Evolutionary conservation across 2,329 filamentous ascomycete species (phyloP).

Genomic region (Cladobotryum mycophilum): DNA sequence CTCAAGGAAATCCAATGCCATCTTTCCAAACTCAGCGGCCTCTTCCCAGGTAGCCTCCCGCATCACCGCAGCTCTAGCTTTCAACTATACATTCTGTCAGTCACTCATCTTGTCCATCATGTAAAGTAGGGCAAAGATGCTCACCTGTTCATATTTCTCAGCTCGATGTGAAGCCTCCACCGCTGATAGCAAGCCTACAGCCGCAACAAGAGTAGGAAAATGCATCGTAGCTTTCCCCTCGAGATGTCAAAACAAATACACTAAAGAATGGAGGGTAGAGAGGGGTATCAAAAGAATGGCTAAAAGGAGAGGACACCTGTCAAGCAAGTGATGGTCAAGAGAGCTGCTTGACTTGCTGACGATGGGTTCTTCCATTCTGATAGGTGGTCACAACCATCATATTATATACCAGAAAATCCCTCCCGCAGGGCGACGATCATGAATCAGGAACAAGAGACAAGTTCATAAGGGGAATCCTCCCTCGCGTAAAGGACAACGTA

Average conservation of each 20-base stretch:
- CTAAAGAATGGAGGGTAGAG: conserved; percentile 1
- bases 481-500: conserved; percentile 1
- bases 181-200: conserved; percentile 20
- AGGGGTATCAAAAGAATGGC: conserved; percentile 7
- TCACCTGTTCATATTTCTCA: conserved; percentile 15
- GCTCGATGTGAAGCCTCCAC: conserved; percentile 22
- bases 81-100: not conserved
- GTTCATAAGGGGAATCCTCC: not conserved
- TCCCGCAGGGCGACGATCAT: conserved; percentile 6
- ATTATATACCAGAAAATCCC: conserved; percentile 7
- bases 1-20: too few relatives aligned
- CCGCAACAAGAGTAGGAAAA: conserved; percentile 19
- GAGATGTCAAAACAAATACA: not conserved
- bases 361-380: too few relatives aligned
- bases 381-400: not conserved
- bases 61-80: not conserved
- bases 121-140: not conserved
- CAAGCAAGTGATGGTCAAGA: conserved; percentile 2
- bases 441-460: conserved; percentile 8
- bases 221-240: conserved; percentile 16
- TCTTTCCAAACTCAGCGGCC: not conserved
- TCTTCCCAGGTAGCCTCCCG: not conserved
- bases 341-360: not conserved
- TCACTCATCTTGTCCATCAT: too few relatives aligned
- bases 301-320: conserved; percentile 9